A percentile compares a stretch with the other conserved stretches of the same genome.
Conservation (phyloP, 257 asterid genomes). For the Nicotiana otophora region DNA sequence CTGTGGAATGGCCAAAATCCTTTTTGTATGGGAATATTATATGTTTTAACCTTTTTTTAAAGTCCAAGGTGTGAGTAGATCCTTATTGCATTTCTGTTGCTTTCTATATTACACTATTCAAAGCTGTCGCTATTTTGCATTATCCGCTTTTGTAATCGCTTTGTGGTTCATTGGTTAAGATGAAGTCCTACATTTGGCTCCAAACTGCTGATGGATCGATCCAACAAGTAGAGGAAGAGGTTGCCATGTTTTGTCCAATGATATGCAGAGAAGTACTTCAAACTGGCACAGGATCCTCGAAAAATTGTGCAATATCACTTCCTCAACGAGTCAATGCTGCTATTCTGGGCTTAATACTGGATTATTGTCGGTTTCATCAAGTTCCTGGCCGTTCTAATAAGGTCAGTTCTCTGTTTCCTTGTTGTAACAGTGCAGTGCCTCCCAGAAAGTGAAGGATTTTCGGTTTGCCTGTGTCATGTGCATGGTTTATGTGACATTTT, state of each 20-base stretch:
- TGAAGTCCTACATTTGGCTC: constrained; percentile 89
- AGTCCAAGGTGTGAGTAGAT: not conserved
- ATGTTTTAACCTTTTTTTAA: not conserved
- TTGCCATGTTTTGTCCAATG: constrained; percentile 79
- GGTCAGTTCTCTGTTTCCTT: constrained; percentile 30
- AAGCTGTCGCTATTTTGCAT: not conserved
- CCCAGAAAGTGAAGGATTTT: not conserved
- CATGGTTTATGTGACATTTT: constrained; percentile 9
- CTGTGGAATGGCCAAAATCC: not conserved
- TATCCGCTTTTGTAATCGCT: not conserved
- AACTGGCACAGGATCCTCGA: constrained; percentile 80
- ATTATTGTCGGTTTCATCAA: constrained; percentile 91
- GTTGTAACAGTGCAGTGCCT: not conserved
- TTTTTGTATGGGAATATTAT: not conserved
- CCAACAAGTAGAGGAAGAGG: constrained; percentile 87
- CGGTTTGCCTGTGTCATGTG: not conserved
- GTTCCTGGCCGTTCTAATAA: constrained; percentile 87
- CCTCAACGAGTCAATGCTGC: constrained; percentile 84
- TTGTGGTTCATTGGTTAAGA: constrained; percentile 15
- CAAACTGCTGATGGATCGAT: constrained; percentile 75
- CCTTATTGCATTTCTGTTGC: not conserved
- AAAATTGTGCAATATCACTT: constrained; percentile 74
- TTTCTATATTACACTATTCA: not conserved
- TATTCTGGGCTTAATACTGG: constrained; percentile 80
- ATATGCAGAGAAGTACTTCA: constrained; percentile 73